Base-by-base conservation (phyloP, 2,329 filamentous ascomycete species). In the Nigrospora oryzae region DNA sequence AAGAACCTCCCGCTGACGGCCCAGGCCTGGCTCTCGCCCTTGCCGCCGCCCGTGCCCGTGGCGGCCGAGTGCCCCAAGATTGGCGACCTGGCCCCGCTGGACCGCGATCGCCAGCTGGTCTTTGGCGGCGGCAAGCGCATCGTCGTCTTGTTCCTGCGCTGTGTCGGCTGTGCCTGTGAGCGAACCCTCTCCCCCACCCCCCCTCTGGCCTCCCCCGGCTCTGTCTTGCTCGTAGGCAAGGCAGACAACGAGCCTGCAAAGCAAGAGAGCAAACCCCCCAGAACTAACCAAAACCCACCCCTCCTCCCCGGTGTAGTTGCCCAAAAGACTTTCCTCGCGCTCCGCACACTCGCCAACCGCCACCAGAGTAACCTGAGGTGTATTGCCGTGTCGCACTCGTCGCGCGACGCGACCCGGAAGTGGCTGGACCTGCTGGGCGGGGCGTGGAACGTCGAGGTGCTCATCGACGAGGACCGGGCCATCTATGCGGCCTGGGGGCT, bases 401-500 rank as follows among this genome's bases (percentile, higher is more conserved):
- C 77, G 10, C 59, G 65, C 4, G 63, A 68, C 17, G 76, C 78
- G 30, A 81, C 78, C 1, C 60, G 67, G 34, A 74, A 74, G 50
- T 81, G 77, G 77, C 54, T 79, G 38, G 72, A 75, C 50, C 64
- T 78, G 15, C 59, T 81, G 12, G 77, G 77, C 56, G 77, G 77
- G 47, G 64, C 74, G 13, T 77, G 77, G 73, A 70, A 68, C 56
- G 67, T 81, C 30, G 67, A 74, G 49, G 59, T 81, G 3, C 58
- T 81, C 45, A 61, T 79, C 45, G 77, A 81, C 60, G 70, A 77
- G 53, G 69, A 74, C 47, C 70, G 77, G 47, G 67, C 72, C 49
- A 54, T 79, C 33, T 81, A 82, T 53, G 75, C 77, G 3, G 68
- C 74, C 11, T 81, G 76, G 76, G 78, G 78, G 3, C 64, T 81